phyloP scores from a whole-genome alignment of 768 basidiomycete genomes.

The Naganishia antarctica region DNA sequence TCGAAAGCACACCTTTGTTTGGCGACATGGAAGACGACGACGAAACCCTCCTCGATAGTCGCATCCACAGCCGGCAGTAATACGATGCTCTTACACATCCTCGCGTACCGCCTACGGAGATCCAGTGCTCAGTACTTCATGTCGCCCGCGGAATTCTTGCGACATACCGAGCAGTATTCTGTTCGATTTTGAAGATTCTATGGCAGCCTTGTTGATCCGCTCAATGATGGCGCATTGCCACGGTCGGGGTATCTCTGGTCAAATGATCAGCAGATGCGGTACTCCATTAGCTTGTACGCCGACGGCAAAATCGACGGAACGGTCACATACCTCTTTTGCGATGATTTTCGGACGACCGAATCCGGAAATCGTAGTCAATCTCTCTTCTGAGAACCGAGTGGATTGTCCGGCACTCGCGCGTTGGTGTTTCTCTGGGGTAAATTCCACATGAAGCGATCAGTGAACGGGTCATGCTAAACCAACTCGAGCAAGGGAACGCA shows the following conservation, averaged over 20 bases:
- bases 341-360: constrained; percentile 70
- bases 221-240: constrained; percentile 64
- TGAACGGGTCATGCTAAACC: no score
- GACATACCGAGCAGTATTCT: constrained; percentile 61
- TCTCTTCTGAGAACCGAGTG: constrained; percentile 30
- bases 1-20: no score
- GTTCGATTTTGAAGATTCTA: constrained; percentile 55
- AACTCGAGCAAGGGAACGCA: background rate
- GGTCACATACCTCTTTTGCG: constrained; percentile 61
- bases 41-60: constrained; percentile 62
- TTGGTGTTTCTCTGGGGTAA: background rate
- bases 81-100: constrained; percentile 75
- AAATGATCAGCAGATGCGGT: constrained; percentile 53
- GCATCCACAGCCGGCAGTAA: constrained; percentile 73
- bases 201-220: constrained; percentile 56
- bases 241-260: constrained; percentile 56
- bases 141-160: background rate
- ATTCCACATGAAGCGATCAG: background rate
- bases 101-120: constrained; percentile 54
- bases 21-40: constrained; percentile 71
- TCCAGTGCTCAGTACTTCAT: constrained; percentile 50
- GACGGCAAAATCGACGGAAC: background rate
- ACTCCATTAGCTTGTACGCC: background rate
- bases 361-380: constrained; percentile 51
- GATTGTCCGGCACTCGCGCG: constrained; percentile 35